These are phyloP conservation scores for Suillus americanus DNA, from an alignment of 768 basidiomycete species.

Conservation along the genomic window DNA sequence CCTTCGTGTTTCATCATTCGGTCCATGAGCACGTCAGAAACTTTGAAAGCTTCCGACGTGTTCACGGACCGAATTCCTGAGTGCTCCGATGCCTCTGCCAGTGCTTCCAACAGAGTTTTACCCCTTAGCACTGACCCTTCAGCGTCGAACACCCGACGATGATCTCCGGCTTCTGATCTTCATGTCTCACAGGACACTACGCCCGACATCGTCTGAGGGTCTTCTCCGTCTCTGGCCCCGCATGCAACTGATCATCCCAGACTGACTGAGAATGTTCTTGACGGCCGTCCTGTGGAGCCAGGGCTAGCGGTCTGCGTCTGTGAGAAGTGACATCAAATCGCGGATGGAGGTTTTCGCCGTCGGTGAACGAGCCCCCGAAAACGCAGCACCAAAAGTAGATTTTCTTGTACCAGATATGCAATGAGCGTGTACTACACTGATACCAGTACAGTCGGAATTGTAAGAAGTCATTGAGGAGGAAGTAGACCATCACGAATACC, in stretches of 20 bases:
- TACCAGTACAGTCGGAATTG: background rate
- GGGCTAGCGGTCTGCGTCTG: slow-evolving; percentile 79
- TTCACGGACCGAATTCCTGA: slow-evolving; percentile 9
- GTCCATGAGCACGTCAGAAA: slow-evolving; percentile 61
- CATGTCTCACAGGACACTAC: slow-evolving; percentile 11
- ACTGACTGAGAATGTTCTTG: slow-evolving; percentile 17
- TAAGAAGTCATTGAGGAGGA: background rate
- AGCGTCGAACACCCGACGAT: slow-evolving; percentile 87
- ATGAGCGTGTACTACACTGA: background rate
- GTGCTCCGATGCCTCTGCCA: slow-evolving; percentile 25
- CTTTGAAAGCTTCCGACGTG: background rate
- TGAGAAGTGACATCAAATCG: slow-evolving; percentile 71
- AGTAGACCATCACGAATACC: slow-evolving; percentile 39
- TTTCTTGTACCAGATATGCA: slow-evolving; percentile 74
- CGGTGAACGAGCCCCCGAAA: slow-evolving; percentile 55
- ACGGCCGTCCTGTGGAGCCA: slow-evolving; percentile 77
- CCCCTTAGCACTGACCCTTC: slow-evolving; percentile 61
- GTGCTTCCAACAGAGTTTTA: slow-evolving; percentile 6
- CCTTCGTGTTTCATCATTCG: slow-evolving; percentile 64
- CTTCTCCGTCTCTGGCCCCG: slow-evolving; percentile 13
- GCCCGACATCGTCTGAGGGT: slow-evolving; percentile 2
- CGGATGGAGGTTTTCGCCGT: slow-evolving; percentile 89
- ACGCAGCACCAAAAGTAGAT: slow-evolving; percentile 49
- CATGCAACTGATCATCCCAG: slow-evolving; percentile 17
- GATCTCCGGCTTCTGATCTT: slow-evolving; percentile 41